Evolutionary conservation across 306 rosid species (phyloP).

Genomic region (Dalbergia cultrata): DNA sequence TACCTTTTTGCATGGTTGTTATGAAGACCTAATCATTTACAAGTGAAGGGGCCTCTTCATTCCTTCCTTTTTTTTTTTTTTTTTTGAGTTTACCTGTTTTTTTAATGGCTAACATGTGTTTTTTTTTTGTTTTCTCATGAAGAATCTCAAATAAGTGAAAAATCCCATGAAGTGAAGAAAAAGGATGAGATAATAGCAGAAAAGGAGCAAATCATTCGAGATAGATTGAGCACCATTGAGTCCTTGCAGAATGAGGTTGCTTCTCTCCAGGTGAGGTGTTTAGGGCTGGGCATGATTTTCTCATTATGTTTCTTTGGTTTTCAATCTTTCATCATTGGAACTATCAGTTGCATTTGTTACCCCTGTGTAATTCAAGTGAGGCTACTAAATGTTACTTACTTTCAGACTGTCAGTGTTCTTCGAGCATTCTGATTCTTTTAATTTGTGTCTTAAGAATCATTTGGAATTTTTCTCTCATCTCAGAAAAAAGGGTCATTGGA

Average conservation of each 20-base stretch:
- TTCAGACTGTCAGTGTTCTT: neutral
- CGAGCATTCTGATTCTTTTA: conserved; percentile 17
- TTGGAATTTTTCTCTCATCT: conserved; percentile 24
- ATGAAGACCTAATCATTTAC: conserved; percentile 11
- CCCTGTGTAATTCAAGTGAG: neutral
- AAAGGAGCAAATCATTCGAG: conserved; percentile 66
- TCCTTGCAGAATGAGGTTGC: conserved; percentile 71
- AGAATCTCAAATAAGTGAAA: conserved; percentile 72
- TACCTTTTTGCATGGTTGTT: conserved; percentile 51
- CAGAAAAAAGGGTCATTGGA: conserved; percentile 73
- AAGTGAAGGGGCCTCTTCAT: conserved; percentile 15
- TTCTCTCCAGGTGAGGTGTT: conserved; percentile 78
- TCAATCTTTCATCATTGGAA: neutral
- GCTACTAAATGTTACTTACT: neutral
- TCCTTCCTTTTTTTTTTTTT: neutral
- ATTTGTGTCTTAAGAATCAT: neutral
- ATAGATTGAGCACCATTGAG: conserved; percentile 58
- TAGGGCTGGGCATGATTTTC: neutral
- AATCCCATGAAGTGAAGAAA: conserved; percentile 61
- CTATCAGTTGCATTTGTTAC: conserved; percentile 6
- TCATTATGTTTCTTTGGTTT: neutral
- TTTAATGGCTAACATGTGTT: conserved; percentile 44
- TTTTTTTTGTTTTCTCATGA: conserved; percentile 42
- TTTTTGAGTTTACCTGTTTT: neutral
- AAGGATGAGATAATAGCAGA: conserved; percentile 67